phyloP scores from a whole-genome alignment of 179 eudicot genomes.

The Monotropa hypopitys region DNA sequence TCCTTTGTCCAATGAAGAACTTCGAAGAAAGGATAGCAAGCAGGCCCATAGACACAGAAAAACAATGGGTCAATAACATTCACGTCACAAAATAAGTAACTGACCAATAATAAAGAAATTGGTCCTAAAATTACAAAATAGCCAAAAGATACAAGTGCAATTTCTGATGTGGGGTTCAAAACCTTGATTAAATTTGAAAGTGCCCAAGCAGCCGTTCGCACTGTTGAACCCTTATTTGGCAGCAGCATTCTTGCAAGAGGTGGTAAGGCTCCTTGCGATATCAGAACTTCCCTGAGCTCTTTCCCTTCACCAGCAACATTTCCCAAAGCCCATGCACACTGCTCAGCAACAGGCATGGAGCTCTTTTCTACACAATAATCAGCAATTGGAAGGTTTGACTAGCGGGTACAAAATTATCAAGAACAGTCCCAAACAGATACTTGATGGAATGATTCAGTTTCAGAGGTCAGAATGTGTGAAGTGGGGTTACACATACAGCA shows the following conservation, averaged over 20 bases:
- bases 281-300: slow-evolving; percentile 67
- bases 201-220: slow-evolving; percentile 97
- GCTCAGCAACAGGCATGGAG: slow-evolving; percentile 80
- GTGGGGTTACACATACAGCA: not conserved
- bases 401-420: not conserved
- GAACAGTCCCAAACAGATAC: not conserved
- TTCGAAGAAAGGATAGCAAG: not conserved
- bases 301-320: slow-evolving; percentile 99
- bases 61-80: not conserved
- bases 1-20: not conserved
- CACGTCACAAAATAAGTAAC: not conserved
- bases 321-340: slow-evolving; percentile 99
- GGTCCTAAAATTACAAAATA: not conserved
- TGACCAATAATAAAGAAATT: not conserved
- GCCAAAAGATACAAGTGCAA: not conserved
- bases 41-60: not conserved
- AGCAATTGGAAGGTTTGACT: not conserved
- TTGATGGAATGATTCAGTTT: not conserved
- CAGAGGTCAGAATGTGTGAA: not conserved
- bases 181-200: slow-evolving; percentile 96
- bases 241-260: slow-evolving; percentile 95
- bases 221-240: slow-evolving; percentile 84
- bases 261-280: slow-evolving; percentile 80
- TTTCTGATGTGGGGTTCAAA: slow-evolving; percentile 5
- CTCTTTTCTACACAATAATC: slow-evolving; percentile 49